Evolutionary conservation across 768 basidiomycete genomes (phyloP).

Genomic region (Podaxis sp.): DNA sequence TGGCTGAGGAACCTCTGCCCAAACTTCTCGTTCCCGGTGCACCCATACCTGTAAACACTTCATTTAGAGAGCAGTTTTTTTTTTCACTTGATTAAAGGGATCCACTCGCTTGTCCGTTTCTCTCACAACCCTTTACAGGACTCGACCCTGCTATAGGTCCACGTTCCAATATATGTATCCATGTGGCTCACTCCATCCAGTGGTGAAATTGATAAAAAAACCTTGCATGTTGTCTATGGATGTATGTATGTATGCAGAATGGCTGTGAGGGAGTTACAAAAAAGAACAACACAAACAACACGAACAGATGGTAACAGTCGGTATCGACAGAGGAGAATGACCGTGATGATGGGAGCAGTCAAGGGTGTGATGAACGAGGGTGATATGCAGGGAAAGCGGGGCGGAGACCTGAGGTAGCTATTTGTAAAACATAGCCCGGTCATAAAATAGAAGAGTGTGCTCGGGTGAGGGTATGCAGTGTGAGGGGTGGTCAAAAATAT

Average conservation of each 20-base stretch:
- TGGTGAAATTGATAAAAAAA: not conserved
- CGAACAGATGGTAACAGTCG: not conserved
- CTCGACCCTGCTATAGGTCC: not conserved
- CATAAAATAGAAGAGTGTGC: constrained; percentile 5
- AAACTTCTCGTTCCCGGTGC: not conserved
- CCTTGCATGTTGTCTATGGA: constrained; percentile 16
- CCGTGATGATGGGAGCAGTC: constrained; percentile 6
- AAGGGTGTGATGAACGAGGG: not conserved
- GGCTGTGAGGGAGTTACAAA: not conserved
- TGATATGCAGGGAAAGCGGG: not conserved
- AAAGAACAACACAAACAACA: constrained; percentile 3
- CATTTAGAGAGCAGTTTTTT: not conserved
- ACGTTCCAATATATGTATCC: not conserved
- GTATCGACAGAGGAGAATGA: not conserved
- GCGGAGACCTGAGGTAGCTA: constrained; percentile 5
- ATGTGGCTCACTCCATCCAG: not conserved
- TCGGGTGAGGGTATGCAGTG: not conserved
- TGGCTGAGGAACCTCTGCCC: not conserved
- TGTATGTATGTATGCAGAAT: constrained; percentile 12
- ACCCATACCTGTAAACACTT: not conserved
- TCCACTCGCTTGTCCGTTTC: constrained; percentile 12
- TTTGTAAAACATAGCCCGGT: not conserved
- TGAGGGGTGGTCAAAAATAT: constrained; percentile 2
- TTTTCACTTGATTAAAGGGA: not conserved
- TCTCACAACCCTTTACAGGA: not conserved